These are phyloP conservation scores for Apophysomyces trapeziformis DNA, from an alignment of 371 early-diverging fungal genomes.

Conservation along the genomic window DNA sequence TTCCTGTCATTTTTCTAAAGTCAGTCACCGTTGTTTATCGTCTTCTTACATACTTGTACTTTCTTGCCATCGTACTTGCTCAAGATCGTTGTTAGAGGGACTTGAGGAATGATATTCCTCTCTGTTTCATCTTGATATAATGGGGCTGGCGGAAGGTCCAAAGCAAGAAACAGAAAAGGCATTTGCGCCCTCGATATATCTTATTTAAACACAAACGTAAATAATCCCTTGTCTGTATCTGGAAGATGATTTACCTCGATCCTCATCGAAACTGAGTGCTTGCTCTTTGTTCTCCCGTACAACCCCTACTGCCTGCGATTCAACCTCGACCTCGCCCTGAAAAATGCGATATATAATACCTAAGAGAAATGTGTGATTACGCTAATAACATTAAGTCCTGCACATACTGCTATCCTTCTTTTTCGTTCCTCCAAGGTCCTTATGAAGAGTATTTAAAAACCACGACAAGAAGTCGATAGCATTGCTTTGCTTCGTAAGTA, in stretches of 20 bases:
- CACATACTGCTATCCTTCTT: constrained; percentile 73
- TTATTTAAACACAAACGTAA: constrained; percentile 14
- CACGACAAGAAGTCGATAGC: constrained; percentile 91
- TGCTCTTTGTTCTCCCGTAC: constrained; percentile 37
- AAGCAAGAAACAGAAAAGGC: constrained; percentile 86
- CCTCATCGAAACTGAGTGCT: constrained; percentile 43
- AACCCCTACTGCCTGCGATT: constrained; percentile 62
- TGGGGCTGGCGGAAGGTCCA: constrained; percentile 94
- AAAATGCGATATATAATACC: constrained; percentile 82
- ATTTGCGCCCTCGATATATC: constrained; percentile 53
- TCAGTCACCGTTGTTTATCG: neutral
- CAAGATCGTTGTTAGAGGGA: constrained; percentile 77
- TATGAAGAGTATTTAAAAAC: constrained; percentile 92
- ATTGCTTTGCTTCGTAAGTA: constrained; percentile 83
- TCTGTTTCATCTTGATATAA: constrained; percentile 90
- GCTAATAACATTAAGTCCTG: neutral
- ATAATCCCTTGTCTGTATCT: neutral
- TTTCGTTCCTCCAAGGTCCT: constrained; percentile 80
- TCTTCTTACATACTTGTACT: constrained; percentile 55
- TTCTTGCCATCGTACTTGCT: constrained; percentile 86
- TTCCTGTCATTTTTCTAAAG: constrained; percentile 50
- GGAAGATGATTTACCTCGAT: constrained; percentile 34
- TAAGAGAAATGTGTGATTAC: constrained; percentile 20
- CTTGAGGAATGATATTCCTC: constrained; percentile 92
- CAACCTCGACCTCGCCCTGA: constrained; percentile 83